phyloP scores from a whole-genome alignment of 1,284 basidiomycete genomes.

The Rhodotorula sp. region DNA sequence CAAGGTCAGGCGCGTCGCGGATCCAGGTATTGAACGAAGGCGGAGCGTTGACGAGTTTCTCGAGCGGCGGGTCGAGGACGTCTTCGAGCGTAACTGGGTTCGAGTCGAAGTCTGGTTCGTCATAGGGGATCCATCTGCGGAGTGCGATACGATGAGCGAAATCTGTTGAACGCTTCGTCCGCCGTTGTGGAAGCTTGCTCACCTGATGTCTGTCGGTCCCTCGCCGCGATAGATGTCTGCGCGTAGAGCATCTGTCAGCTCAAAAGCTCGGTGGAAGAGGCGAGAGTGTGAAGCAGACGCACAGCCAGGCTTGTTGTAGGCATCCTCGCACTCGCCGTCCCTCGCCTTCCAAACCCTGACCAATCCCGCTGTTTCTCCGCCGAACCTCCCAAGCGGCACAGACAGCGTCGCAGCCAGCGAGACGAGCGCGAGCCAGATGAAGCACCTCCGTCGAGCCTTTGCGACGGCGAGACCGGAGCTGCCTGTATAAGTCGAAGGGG shows the following conservation, averaged over 20 bases:
- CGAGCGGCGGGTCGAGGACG: neutral
- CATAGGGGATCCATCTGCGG: neutral
- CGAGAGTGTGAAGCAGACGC: neutral
- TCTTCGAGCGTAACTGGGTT: neutral
- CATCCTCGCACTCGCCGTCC: neutral
- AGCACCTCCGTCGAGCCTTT: too few relatives aligned
- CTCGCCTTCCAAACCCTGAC: too few relatives aligned
- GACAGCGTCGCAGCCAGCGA: too few relatives aligned
- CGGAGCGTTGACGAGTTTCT: neutral
- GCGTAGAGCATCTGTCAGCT: too few relatives aligned
- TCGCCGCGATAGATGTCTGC: constrained; percentile 1
- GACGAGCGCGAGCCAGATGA: too few relatives aligned
- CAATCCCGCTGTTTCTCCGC: too few relatives aligned
- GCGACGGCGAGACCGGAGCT: too few relatives aligned
- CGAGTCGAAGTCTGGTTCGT: neutral
- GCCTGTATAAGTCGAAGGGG: too few relatives aligned
- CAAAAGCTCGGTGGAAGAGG: too few relatives aligned
- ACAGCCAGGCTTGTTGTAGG: neutral
- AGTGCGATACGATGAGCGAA: too few relatives aligned
- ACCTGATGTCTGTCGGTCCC: neutral
- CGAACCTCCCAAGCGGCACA: too few relatives aligned
- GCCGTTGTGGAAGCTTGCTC: neutral
- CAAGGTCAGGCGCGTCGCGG: neutral
- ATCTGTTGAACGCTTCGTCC: too few relatives aligned
- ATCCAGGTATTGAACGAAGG: neutral